A percentile compares a stretch with the other conserved stretches of the same genome.
phyloP scores from a whole-genome alignment of 2,329 filamentous ascomycete species.

The Colletotrichum tofieldiae region DNA sequence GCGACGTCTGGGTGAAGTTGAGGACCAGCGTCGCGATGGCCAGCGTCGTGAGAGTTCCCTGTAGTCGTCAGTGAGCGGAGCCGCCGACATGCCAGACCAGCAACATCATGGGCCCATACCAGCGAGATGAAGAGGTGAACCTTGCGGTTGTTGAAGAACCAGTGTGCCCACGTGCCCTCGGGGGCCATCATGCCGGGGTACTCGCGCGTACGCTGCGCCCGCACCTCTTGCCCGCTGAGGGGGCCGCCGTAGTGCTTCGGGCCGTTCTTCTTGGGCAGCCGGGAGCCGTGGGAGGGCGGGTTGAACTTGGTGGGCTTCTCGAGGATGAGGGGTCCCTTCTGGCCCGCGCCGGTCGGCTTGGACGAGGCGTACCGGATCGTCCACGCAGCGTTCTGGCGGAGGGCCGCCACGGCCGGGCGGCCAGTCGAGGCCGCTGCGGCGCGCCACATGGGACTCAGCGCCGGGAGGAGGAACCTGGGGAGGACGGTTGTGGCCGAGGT shows the following conservation, averaged over 20 bases:
- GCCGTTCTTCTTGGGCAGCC: constrained; percentile 71
- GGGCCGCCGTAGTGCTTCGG: constrained; percentile 83
- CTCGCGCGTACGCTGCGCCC: constrained; percentile 76
- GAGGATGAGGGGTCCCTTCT: constrained; percentile 77
- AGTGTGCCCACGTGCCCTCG: constrained; percentile 84
- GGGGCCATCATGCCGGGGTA: constrained; percentile 95
- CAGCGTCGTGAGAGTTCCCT: constrained; percentile 79
- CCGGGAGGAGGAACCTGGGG: constrained; percentile 78
- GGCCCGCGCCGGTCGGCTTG: constrained; percentile 45
- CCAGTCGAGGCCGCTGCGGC: constrained; percentile 47
- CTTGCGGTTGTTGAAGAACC: constrained; percentile 83
- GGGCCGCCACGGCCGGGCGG: constrained; percentile 44
- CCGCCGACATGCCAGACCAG: not conserved
- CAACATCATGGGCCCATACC: constrained; percentile 64
- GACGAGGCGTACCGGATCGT: constrained; percentile 52
- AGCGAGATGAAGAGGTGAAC: constrained; percentile 89
- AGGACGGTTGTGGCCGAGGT: constrained; percentile 67
- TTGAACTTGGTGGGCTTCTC: constrained; percentile 92
- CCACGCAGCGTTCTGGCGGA: constrained; percentile 41
- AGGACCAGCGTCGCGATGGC: constrained; percentile 81
- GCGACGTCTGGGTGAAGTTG: constrained; percentile 85
- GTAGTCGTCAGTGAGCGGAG: constrained; percentile 26
- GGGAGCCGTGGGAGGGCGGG: constrained; percentile 88
- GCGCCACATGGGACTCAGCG: constrained; percentile 71
- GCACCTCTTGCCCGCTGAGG: constrained; percentile 75